These are phyloP conservation scores for Mortierella antarctica DNA, from an alignment of 192 early-diverging fungal species.

Conservation along the genomic window DNA sequence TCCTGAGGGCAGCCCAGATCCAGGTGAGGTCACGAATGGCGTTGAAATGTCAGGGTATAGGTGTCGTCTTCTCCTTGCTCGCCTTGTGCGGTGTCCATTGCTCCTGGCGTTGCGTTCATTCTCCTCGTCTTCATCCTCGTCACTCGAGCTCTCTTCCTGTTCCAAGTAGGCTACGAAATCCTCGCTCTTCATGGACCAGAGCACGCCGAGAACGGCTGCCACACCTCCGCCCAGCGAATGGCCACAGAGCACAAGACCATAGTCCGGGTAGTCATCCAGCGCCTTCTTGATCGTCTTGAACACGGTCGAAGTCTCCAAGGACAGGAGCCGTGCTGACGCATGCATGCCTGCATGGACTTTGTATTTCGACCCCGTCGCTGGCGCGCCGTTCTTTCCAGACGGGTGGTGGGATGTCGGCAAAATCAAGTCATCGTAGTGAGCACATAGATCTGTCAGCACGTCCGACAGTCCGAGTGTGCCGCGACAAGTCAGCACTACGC, in stretches of 20 bases:
- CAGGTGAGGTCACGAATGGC: slow-evolving; percentile 71
- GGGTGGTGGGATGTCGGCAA: slow-evolving; percentile 48
- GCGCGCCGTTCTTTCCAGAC: slow-evolving; percentile 19
- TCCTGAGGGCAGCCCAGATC: slow-evolving; percentile 72
- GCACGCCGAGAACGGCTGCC: slow-evolving; percentile 77
- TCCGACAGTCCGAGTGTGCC: slow-evolving; percentile 91
- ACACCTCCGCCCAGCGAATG: slow-evolving; percentile 93
- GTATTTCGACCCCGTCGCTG: slow-evolving; percentile 40
- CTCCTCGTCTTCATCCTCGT: slow-evolving; percentile 40
- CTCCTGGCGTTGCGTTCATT: background rate
- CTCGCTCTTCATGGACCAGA: slow-evolving; percentile 75
- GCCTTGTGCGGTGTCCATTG: slow-evolving; percentile 1
- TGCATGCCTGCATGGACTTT: slow-evolving; percentile 90
- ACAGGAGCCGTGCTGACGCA: slow-evolving; percentile 77
- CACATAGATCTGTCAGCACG: slow-evolving; percentile 88
- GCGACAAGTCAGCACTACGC: slow-evolving; percentile 85
- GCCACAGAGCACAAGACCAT: slow-evolving; percentile 86
- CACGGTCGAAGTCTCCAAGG: slow-evolving; percentile 72
- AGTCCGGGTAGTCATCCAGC: slow-evolving; percentile 77
- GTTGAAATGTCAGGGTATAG: slow-evolving; percentile 53
- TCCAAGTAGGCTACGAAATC: slow-evolving; percentile 49
- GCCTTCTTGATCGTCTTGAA: slow-evolving; percentile 78
- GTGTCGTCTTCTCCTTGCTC: slow-evolving; percentile 14
- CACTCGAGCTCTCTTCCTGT: slow-evolving; percentile 44
- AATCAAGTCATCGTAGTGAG: slow-evolving; percentile 71